Conservation (phyloP, 768 basidiomycete genomes). For the Leccinum disarticulatum region DNA sequence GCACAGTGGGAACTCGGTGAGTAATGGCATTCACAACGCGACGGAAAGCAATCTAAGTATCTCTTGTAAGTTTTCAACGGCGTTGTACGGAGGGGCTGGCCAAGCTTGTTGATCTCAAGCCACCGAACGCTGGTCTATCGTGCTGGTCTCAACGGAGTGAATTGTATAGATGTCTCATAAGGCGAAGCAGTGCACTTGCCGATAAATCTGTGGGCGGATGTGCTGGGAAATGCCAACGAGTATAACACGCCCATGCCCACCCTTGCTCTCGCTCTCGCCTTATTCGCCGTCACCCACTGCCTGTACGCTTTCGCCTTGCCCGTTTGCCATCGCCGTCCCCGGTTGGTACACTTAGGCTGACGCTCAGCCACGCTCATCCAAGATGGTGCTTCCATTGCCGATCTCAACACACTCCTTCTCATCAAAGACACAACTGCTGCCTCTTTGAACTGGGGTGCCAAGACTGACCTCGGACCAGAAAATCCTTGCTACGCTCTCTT, state of each 20-base stretch:
- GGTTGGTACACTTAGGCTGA: slow-evolving; percentile 87
- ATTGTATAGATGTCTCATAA: not conserved
- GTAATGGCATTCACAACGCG: not conserved
- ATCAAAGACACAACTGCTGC: slow-evolving; percentile 97
- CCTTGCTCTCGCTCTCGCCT: no score
- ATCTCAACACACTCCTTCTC: slow-evolving; percentile 87
- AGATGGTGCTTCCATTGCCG: slow-evolving; percentile 87
- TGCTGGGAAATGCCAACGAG: no score
- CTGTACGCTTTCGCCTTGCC: no score
- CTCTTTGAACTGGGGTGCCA: slow-evolving; percentile 97
- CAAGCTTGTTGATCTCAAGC: not conserved
- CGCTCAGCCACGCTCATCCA: slow-evolving; percentile 86
- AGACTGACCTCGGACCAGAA: slow-evolving; percentile 86
- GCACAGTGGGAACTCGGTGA: not conserved
- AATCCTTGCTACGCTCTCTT: slow-evolving; percentile 86
- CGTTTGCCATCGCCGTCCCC: slow-evolving; percentile 72
- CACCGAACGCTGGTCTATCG: not conserved
- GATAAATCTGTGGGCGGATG: no score
- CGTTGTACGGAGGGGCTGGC: not conserved
- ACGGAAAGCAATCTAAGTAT: not conserved
- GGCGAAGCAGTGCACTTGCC: not conserved
- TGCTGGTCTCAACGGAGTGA: not conserved
- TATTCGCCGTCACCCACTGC: no score
- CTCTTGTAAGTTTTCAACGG: not conserved
- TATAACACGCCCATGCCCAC: no score